phyloP scores from a whole-genome alignment of 2,329 filamentous ascomycete genomes.

The Sporothrix dimorphospora region DNA sequence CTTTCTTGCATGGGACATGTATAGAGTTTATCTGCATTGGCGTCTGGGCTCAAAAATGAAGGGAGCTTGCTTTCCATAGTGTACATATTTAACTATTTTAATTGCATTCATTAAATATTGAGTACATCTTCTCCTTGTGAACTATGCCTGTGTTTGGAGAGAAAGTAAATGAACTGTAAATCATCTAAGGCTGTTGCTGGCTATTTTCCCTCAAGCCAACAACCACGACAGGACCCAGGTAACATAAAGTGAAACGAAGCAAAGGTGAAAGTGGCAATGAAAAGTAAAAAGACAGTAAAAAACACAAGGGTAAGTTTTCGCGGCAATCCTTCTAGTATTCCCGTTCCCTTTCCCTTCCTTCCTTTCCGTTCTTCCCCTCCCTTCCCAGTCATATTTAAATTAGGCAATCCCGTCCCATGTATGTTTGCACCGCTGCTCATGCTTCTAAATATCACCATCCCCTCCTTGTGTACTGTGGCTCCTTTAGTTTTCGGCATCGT shows the following conservation, averaged over 20 bases:
- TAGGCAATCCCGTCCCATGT: not conserved
- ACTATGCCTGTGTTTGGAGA: not conserved
- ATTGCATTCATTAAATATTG: not conserved
- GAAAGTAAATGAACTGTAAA: no score
- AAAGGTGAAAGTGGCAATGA: not conserved
- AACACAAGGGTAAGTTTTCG: not conserved
- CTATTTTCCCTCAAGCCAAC: not conserved
- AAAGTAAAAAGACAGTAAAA: not conserved
- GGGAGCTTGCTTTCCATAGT: conserved; percentile 3
- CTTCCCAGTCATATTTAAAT: not conserved
- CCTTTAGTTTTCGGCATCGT: conserved; percentile 18
- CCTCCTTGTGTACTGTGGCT: not conserved
- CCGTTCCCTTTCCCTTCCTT: not conserved
- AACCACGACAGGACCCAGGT: not conserved
- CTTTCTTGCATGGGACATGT: not conserved
- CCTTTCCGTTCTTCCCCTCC: not conserved
- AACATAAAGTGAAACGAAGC: not conserved
- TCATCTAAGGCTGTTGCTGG: not conserved
- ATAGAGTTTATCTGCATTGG: conserved; percentile 15
- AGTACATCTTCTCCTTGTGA: no score
- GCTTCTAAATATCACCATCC: conserved; percentile 1
- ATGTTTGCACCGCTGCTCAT: conserved; percentile 20
- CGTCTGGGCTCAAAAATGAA: not conserved
- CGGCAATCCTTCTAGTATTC: not conserved
- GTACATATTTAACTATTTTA: not conserved